Base-by-base conservation (phyloP, 176 grass and related monocot species). In the Dactylis glomerata region DNA sequence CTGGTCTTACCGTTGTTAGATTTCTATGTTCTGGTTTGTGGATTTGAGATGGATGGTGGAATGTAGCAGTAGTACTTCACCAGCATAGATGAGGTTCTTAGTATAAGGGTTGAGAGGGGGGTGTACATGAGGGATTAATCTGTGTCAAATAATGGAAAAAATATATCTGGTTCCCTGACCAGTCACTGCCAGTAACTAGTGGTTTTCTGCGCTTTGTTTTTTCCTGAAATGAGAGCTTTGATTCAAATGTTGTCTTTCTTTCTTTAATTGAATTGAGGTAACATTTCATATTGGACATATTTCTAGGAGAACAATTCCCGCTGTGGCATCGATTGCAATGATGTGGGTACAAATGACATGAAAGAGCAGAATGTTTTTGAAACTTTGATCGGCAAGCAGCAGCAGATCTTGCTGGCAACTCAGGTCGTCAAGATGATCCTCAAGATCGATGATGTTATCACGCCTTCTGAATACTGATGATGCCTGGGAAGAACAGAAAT, bases 381-480 rank as follows among this genome's bases (percentile, higher is more conserved):
- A 69, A 94, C 91, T 28, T 63, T 97, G 62, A 97, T 97, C 5
- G 94, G 94, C 75, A 97, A 97, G 88, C 94, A 97, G 68, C 94
- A 97, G 55, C 94, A 94, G 77, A 83, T 97, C 82, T 77, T 97
- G 10, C 81, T 97, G 68, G 91, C 94, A 11, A 94, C 91, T 1
- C 94, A 97, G 85, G 91, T 97, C 38, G 94, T 97, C 55, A 97
- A 97, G 88, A 97, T 97, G 94, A 97, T 97, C 41, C 89, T 97
- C 46, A 94, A 97, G 89, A 97, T 97, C 0, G 91, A 97, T 52
- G 94, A 97, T 30, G 91, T 97, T 27, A 97, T 97, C 85, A 55
- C 85, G 0, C 91, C 91, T 1, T 81, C 82, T 8, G 94, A 97
- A 3, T 97, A 92, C 31, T 97, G 87, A 94, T 86, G 49, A 68